Evolutionary conservation across 2,329 filamentous ascomycete species (phyloP).

Genomic region (Ciborinia camelliae): DNA sequence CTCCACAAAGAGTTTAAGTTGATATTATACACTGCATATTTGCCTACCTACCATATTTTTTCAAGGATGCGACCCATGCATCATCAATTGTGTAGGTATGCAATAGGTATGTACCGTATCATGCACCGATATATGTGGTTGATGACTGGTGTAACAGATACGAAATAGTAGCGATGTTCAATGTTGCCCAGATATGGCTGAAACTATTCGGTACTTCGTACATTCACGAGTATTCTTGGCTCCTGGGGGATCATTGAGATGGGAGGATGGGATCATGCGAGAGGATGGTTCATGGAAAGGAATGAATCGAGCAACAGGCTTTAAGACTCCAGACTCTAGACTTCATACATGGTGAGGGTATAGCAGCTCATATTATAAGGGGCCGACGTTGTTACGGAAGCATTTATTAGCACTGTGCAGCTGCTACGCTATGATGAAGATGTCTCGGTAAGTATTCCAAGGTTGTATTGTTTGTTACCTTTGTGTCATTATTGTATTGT

Average conservation of each 20-base stretch:
- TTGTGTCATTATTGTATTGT: not conserved
- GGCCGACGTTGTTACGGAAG: not conserved
- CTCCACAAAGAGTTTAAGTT: slow-evolving; percentile 12
- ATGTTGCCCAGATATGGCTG: not conserved
- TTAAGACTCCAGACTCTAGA: not conserved
- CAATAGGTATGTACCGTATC: slow-evolving; percentile 4
- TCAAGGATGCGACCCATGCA: slow-evolving; percentile 13
- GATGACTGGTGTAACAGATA: slow-evolving; percentile 7
- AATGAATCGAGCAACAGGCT: not conserved
- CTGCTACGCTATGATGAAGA: slow-evolving; percentile 2
- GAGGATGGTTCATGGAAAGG: not conserved
- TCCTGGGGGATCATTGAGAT: not conserved
- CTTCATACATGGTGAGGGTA: not conserved
- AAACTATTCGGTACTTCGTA: not conserved
- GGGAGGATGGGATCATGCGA: not conserved
- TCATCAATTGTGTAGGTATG: not conserved
- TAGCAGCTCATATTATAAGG: not conserved
- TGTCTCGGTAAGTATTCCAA: slow-evolving; percentile 5
- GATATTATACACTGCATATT: slow-evolving; percentile 15
- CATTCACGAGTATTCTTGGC: not conserved
- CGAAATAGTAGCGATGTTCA: not conserved
- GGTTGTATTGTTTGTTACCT: not conserved
- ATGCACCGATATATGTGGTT: slow-evolving; percentile 4
- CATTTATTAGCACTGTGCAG: not conserved
- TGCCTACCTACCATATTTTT: not conserved